Evolutionary conservation across 768 basidiomycete species (phyloP).

Genomic region (Pleurotus eryngii): DNA sequence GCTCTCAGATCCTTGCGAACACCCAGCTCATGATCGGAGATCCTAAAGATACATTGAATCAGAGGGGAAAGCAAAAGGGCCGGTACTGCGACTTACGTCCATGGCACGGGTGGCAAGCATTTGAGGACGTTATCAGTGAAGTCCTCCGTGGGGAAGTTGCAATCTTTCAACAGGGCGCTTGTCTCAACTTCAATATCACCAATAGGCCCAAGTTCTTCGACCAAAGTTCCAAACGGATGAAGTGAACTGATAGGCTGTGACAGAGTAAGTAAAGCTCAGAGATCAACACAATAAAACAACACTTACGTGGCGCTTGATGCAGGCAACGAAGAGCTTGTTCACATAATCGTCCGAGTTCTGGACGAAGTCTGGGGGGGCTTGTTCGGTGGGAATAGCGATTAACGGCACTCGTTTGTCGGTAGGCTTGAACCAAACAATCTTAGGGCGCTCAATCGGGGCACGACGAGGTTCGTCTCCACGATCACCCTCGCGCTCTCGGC

Average conservation of each 20-base stretch:
- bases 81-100: conserved; percentile 58
- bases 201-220: conserved; percentile 96
- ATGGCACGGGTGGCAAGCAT: conserved; percentile 93
- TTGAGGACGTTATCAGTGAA: conserved; percentile 94
- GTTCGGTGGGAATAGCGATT: conserved; percentile 98
- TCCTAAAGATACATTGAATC: conserved; percentile 36
- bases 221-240: conserved; percentile 97
- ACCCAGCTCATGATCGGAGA: conserved; percentile 88
- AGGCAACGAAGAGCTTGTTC: conserved; percentile 92
- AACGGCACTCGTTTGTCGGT: conserved; percentile 98
- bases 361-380: conserved; percentile 94
- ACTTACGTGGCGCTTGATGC: conserved; percentile 95
- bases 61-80: background rate
- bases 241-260: conserved; percentile 86
- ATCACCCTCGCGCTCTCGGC: conserved; percentile 95
- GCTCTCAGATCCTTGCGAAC: conserved; percentile 83
- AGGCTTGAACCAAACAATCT: conserved; percentile 99
- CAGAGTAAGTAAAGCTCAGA: conserved; percentile 3
- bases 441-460: conserved; percentile 82
- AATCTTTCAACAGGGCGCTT: conserved; percentile 94
- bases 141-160: conserved; percentile 98
- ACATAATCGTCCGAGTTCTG: conserved; percentile 90
- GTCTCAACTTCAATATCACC: conserved; percentile 99
- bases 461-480: conserved; percentile 81
- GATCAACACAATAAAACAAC: conserved; percentile 4